Conservation (phyloP, 179 eudicot genomes). For the Camellia oleifera region DNA sequence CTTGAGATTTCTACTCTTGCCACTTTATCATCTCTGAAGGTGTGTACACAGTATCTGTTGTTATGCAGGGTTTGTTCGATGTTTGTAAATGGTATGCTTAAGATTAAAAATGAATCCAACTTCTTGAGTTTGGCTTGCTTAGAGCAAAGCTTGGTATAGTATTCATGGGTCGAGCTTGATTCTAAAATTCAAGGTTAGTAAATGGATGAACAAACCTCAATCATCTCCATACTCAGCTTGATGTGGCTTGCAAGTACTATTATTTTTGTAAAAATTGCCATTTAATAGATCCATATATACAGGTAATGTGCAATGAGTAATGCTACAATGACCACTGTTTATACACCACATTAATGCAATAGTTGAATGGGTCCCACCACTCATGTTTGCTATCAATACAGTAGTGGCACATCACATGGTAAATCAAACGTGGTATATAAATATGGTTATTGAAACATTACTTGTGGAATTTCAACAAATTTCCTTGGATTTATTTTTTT, state of each 20-base stretch:
- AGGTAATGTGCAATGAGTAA: not conserved
- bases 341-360: no score
- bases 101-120: not conserved
- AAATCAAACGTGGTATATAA: no score
- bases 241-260: not conserved
- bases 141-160: not conserved
- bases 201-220: not conserved
- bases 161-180: not conserved
- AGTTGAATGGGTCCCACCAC: no score
- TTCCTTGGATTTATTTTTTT: not conserved
- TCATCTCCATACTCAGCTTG: not conserved
- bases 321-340: no score
- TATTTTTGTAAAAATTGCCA: not conserved
- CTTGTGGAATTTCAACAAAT: not conserved
- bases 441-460: no score
- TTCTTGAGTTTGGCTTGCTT: not conserved
- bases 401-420: no score
- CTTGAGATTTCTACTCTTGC: constrained; percentile 83
- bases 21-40: constrained; percentile 57
- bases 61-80: not conserved
- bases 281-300: not conserved
- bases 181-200: no score
- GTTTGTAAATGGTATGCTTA: not conserved
- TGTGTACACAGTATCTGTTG: constrained; percentile 11
- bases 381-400: no score